Conservation (phyloP, 1,284 basidiomycete species). For the Neotropicomus parvogracilis region DNA sequence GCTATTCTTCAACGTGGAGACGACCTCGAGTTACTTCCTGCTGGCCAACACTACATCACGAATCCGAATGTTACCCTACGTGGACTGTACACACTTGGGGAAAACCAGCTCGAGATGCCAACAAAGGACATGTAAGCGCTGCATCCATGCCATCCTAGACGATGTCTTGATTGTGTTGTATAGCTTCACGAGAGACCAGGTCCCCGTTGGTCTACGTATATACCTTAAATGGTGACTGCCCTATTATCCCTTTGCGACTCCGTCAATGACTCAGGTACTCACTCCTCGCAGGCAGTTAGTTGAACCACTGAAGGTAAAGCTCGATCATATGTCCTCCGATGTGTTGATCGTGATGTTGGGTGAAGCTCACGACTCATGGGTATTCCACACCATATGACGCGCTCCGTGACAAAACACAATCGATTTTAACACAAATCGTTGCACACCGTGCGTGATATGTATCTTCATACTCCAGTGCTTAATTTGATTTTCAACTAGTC, state of each 20-base stretch:
- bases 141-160: neutral
- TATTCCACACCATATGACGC: conserved; percentile 81
- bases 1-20: conserved; percentile 79
- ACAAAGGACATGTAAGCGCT: conserved; percentile 74
- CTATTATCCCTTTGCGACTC: neutral
- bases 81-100: conserved; percentile 72
- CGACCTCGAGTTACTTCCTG: conserved; percentile 68
- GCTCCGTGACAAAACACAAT: conserved; percentile 75
- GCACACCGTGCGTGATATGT: conserved; percentile 52
- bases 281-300: conserved; percentile 51
- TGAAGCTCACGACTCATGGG: conserved; percentile 65
- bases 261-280: neutral
- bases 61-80: conserved; percentile 76
- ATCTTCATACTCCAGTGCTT: conserved; percentile 28
- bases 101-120: conserved; percentile 79
- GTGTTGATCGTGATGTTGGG: conserved; percentile 7
- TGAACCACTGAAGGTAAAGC: conserved; percentile 61
- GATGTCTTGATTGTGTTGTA: neutral
- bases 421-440: conserved; percentile 78
- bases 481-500: conserved; percentile 29
- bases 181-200: conserved; percentile 79
- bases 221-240: conserved; percentile 65
- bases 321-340: neutral
- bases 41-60: conserved; percentile 78
- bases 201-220: conserved; percentile 76